Base-by-base conservation (phyloP, 2,329 filamentous ascomycete species). In the Venturia pyrina region DNA sequence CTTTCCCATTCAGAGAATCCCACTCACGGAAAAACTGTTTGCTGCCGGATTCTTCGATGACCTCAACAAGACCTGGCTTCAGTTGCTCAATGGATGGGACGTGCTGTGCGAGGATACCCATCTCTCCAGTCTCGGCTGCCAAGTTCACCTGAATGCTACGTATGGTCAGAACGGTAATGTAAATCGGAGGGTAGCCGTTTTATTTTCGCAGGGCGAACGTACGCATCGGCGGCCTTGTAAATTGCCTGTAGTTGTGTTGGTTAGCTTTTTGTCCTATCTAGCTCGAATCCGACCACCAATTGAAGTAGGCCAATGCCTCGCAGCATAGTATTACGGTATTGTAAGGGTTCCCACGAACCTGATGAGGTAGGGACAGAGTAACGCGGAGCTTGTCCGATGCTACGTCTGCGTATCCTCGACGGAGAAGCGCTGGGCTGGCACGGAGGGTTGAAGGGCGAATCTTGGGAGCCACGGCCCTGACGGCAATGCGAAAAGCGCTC, bases 61-160 rank as follows among this genome's bases (percentile, higher is more conserved):
- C 85, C 85, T 98, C 93, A 72, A 99, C 85, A 72, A 98, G 82
- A 75, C 95, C 95, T 68, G 95, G 93, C 87, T 96, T 96, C 80
- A 99, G 85, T 85, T 99, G 95, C 85, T 99, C 95, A 77, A 99
- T 98, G 69, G 93, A 92, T 70, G 95, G 93, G 75, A 99, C 95
- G 87, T 99, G 95, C 85, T 95, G 96, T 78, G 95, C 95, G 77
- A 99, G 89, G 74, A 99, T 89, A 89, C 95, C 95, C 95, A 99
- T 99, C 75, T 98, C 95, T 78, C 95, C 95, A 69, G 93, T 96
- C 80, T 96, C 95, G 76, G 95, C 95, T 78, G 95, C 89, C 76
- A 99, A 89, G 87, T 99, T 99, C 84, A 99, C 95, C 84, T 99
- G 95, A 76, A 98, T 88, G 81, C 89, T 92, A 76, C 82, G 78